Evolutionary conservation across 2,329 filamentous ascomycete genomes (phyloP), one percentile per base, ranked within the genome.

Genomic region (Calonectria honghensis): DNA sequence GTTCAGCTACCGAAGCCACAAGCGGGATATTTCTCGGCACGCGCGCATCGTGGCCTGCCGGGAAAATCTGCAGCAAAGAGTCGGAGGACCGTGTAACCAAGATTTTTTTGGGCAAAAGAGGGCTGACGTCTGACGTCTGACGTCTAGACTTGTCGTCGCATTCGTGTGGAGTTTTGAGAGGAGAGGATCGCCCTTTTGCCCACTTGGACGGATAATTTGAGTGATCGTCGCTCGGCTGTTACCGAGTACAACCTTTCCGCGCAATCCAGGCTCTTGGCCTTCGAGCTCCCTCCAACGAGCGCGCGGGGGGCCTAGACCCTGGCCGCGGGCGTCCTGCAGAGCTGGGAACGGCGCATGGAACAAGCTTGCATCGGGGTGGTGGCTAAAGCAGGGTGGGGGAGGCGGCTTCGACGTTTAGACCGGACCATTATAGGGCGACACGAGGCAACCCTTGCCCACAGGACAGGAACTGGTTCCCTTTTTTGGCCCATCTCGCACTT

Each of bases 1-100:
- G 11, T 41, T 61, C 57, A 61, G 35, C 35, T 61, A 35, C 57
- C 57, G 57, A 61, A 61, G 57, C 57, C 57, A 61, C 57, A 61
- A 39, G 57, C 57, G 57, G 35, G 57, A 61, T 61, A 41, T 61
- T 41, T 27, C 27, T 35, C 16, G 37, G 35, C 32, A 39, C 13
- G 57, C 35, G 57, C 35, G 57, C 57, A 29, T 27, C 5, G 11
- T 3, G 1, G 18, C 18, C 6, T 20, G 41, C 20, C 41, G 10
- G 35, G 32, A 41, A 61, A 59, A 14, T 6, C 20, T 24, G 14
- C 13, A 37, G 32, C 20, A 18, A 24, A 9, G 29, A 10, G 54
- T 9, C 24, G 24, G 18, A 7, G 31, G 29, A 31, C 18, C n/a
- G 31, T 57, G 6, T 11, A 24, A 37, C 31, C 32, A 32, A 59